These are phyloP conservation scores for Monilinia fructigena DNA, from an alignment of 2,329 filamentous ascomycete species.

Conservation along the genomic window DNA sequence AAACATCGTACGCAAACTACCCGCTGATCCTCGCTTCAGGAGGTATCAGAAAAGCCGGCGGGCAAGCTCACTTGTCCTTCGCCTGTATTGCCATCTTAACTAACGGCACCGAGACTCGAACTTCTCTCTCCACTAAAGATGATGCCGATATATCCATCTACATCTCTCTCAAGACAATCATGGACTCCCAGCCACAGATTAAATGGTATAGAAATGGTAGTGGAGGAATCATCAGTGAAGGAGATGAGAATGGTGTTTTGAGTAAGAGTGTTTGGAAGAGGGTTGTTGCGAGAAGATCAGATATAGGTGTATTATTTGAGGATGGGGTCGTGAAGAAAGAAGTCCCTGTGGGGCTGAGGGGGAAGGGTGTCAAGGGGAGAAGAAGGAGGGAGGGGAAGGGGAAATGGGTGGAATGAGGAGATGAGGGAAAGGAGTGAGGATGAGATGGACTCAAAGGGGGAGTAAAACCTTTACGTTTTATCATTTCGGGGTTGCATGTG, in stretches of 20 bases:
- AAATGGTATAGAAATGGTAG: slow-evolving; percentile 43
- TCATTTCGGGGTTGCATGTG: too few relatives aligned
- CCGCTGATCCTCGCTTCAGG: slow-evolving; percentile 45
- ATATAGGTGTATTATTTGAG: slow-evolving; percentile 47
- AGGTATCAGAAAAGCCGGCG: slow-evolving; percentile 45
- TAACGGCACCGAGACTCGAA: slow-evolving; percentile 36
- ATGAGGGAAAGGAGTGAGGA: slow-evolving; percentile 38
- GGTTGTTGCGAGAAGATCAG: slow-evolving; percentile 44
- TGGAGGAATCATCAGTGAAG: slow-evolving; percentile 42
- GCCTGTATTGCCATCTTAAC: slow-evolving; percentile 38
- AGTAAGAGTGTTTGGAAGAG: slow-evolving; percentile 45
- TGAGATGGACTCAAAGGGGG: slow-evolving; percentile 27
- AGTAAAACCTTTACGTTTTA: neutral
- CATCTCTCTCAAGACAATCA: slow-evolving; percentile 42
- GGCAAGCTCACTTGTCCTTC: slow-evolving; percentile 40
- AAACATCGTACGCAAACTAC: slow-evolving; percentile 48
- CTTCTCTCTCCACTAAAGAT: slow-evolving; percentile 30
- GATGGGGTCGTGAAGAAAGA: slow-evolving; percentile 47
- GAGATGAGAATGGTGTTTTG: slow-evolving; percentile 36
- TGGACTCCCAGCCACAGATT: slow-evolving; percentile 41
- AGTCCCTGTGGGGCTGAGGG: slow-evolving; percentile 44
- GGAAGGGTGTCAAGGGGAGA: slow-evolving; percentile 45
- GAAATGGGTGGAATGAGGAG: slow-evolving; percentile 42
- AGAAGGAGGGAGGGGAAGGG: slow-evolving; percentile 40
- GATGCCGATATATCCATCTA: slow-evolving; percentile 47